Evolutionary conservation across 2,329 filamentous ascomycete genomes (phyloP).

Genomic region (Penicillium digitatum): DNA sequence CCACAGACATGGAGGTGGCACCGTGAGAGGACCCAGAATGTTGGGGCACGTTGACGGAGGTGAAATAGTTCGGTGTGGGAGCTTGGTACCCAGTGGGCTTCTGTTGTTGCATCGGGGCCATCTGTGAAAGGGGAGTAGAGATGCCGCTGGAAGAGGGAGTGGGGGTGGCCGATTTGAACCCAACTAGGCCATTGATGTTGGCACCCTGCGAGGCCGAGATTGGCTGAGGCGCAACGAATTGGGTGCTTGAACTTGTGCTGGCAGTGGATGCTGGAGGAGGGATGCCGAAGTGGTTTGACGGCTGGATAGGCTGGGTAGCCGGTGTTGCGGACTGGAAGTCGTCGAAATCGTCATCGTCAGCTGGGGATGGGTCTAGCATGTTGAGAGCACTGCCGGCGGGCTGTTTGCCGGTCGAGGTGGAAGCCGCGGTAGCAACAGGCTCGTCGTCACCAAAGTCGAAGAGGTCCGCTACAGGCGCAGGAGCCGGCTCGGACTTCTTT

Average conservation of each 20-base stretch:
- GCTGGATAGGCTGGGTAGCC: conserved; percentile 32
- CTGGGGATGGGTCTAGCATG: conserved; percentile 45
- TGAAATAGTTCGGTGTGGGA: conserved; percentile 88
- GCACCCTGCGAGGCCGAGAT: conserved; percentile 77
- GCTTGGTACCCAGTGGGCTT: conserved; percentile 68
- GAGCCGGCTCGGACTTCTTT: conserved; percentile 65
- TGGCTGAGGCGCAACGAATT: conserved; percentile 78
- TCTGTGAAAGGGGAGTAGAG: conserved; percentile 51
- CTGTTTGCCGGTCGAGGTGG: conserved; percentile 42
- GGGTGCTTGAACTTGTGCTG: conserved; percentile 52
- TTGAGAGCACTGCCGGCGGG: conserved; percentile 49
- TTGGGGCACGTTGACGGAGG: conserved; percentile 58
- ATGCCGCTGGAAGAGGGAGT: conserved; percentile 54
- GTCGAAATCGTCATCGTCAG: conserved; percentile 87
- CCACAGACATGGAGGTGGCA: conserved; percentile 35
- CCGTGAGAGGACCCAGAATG: conserved; percentile 32
- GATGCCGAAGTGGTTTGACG: conserved; percentile 39
- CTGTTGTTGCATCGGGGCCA: conserved; percentile 38
- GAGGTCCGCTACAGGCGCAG: conserved; percentile 81
- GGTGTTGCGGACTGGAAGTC: conserved; percentile 88
- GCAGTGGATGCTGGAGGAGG: conserved; percentile 47
- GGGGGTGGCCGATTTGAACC: conserved; percentile 76
- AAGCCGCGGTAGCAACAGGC: conserved; percentile 46
- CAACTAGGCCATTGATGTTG: conserved; percentile 74
- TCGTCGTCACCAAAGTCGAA: conserved; percentile 83